Conservation (phyloP, 345 rosid species). For the Brassica napus region Da-Ae NC_063435.1:12569001-12569500, state of each 20-base stretch:
- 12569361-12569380: not conserved
- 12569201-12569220: not conserved
- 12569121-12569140: not conserved
- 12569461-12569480: not conserved
- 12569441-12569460: conserved; percentile 11
- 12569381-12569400: not conserved
- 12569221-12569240: not conserved
- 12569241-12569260: not conserved
- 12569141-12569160: not conserved
- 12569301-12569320: not conserved
- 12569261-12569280: not conserved
- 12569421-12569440: not conserved
- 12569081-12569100: not conserved
- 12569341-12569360: not conserved
- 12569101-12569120: not conserved
- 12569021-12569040: not conserved
- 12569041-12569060: not conserved
- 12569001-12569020: not conserved
- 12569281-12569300: not conserved
- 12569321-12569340: not conserved
- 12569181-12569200: not conserved
- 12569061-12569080: not conserved
- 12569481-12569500: not conserved
- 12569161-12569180: not conserved
- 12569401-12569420: not conserved